A percentile compares a stretch with the other conserved stretches of the same genome.
Conservation (phyloP, 495 filamentous ascomycete genomes). For the Lineolata rhizophorae region DNA sequence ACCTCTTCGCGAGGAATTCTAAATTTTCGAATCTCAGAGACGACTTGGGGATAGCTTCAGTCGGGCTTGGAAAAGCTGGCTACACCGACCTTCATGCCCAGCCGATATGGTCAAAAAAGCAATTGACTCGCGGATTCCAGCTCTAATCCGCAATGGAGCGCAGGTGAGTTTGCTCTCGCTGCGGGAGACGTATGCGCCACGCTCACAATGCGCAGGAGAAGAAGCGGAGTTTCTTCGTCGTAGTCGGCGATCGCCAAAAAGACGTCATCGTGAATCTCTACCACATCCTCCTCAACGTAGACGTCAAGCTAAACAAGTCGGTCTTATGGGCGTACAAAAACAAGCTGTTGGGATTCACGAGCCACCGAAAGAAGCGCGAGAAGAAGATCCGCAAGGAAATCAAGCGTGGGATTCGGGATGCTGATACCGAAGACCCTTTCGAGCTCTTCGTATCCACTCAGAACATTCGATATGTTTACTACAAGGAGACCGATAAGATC, state of each 20-base stretch:
- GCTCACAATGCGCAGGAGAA: conserved; percentile 34
- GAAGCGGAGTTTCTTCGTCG: conserved; percentile 92
- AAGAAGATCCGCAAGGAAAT: conserved; percentile 96
- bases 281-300: conserved; percentile 73
- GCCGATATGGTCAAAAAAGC: too few species aligned
- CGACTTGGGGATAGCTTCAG: too few species aligned
- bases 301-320: conserved; percentile 89
- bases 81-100: too few species aligned
- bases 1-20: too few species aligned
- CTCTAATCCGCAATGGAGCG: conserved; percentile 86
- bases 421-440: conserved; percentile 92
- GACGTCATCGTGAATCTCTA: conserved; percentile 94
- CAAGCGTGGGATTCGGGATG: conserved; percentile 81
- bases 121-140: conserved; percentile 88
- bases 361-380: conserved; percentile 93
- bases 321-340: conserved; percentile 99
- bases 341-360: conserved; percentile 80
- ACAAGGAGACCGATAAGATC: conserved; percentile 99
- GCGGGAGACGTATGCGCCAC: not conserved
- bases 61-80: too few species aligned
- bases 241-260: conserved; percentile 89
- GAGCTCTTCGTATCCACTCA: conserved; percentile 93
- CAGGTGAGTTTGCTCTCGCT: conserved; percentile 23
- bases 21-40: too few species aligned
- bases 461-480: conserved; percentile 97